A percentile compares a stretch with the other conserved stretches of the same genome.
Evolutionary conservation across 805 yeast genomes (phyloP).

Genomic region (Barnettozyma botsteinii): DNA sequence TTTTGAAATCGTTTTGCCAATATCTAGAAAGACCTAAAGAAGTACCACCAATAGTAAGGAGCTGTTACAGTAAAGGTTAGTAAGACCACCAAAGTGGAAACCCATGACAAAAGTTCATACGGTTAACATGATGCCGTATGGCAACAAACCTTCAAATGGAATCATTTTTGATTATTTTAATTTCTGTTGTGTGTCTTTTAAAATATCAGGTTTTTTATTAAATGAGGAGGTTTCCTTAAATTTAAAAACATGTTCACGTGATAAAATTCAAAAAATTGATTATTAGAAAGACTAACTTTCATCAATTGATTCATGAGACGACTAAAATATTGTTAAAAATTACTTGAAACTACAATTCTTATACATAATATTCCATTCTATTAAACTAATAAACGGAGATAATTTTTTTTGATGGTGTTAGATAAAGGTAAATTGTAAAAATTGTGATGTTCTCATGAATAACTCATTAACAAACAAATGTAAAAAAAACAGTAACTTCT

Average conservation of each 20-base stretch:
- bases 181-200: neutral
- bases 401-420: constrained; percentile 11
- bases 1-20: constrained; percentile 43
- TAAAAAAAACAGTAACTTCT: constrained; percentile 5
- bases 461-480: constrained; percentile 8
- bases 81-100: too few species aligned
- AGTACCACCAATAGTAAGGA: constrained; percentile 50
- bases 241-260: too few species aligned
- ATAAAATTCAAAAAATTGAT: too few species aligned
- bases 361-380: constrained; percentile 9
- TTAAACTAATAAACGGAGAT: constrained; percentile 4
- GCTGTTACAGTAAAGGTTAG: constrained; percentile 23
- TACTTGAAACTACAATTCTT: neutral
- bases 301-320: too few species aligned
- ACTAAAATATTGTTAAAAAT: too few species aligned
- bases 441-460: constrained; percentile 5
- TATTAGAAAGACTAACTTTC: too few species aligned
- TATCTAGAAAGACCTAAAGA: constrained; percentile 38
- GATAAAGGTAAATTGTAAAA: constrained; percentile 9
- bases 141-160: constrained; percentile 65
- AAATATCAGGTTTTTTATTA: too few species aligned
- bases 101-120: too few species aligned
- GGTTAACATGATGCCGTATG: constrained; percentile 51
- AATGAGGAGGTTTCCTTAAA: too few species aligned
- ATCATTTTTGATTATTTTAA: constrained; percentile 35